A percentile compares a stretch with the other conserved stretches of the same genome.
These are phyloP conservation scores for Triangularia verruculosa DNA, from an alignment of 2,329 filamentous ascomycete genomes.

Conservation along the genomic window DNA sequence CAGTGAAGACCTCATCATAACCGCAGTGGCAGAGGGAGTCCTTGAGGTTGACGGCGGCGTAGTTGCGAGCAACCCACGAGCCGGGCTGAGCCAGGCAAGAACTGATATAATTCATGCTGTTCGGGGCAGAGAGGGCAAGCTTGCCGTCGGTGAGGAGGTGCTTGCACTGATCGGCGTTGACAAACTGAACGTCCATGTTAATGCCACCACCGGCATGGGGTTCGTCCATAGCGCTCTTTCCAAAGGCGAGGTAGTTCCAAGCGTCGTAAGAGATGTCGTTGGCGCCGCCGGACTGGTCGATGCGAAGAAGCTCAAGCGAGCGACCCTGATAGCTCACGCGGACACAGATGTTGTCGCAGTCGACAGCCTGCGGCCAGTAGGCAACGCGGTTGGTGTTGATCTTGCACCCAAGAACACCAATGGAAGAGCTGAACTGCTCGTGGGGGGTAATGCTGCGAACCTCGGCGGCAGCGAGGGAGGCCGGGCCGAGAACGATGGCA, in stretches of 20 bases:
- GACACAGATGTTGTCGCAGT: constrained; percentile 55
- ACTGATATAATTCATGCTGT: constrained; percentile 52
- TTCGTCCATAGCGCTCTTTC: constrained; percentile 42
- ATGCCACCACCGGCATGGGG: constrained; percentile 48
- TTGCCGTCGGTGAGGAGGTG: constrained; percentile 41
- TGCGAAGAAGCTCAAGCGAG: constrained; percentile 53
- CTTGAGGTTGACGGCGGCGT: constrained; percentile 50
- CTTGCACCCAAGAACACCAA: constrained; percentile 58
- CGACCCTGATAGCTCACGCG: constrained; percentile 47
- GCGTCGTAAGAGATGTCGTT: constrained; percentile 58
- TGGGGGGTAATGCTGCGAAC: constrained; percentile 48
- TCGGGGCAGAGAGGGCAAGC: constrained; percentile 51
- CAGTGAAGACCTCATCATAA: constrained; percentile 46
- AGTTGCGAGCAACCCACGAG: constrained; percentile 51
- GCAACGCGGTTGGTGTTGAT: constrained; percentile 58
- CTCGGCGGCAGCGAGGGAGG: background rate
- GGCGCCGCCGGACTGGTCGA: constrained; percentile 54
- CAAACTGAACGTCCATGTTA: constrained; percentile 47
- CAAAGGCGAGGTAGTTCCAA: constrained; percentile 54
- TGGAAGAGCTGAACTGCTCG: constrained; percentile 51
- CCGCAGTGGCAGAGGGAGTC: constrained; percentile 49
- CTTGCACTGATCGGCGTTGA: constrained; percentile 49
- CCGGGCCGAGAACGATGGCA: background rate
- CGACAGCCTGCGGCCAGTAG: constrained; percentile 53
- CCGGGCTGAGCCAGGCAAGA: constrained; percentile 42